Percentiles rank a stretch among this genome's conserved stretches.
These are phyloP conservation scores for Aspergillus bertholletiae DNA, from an alignment of 495 filamentous ascomycete genomes.

Conservation along the genomic window DNA sequence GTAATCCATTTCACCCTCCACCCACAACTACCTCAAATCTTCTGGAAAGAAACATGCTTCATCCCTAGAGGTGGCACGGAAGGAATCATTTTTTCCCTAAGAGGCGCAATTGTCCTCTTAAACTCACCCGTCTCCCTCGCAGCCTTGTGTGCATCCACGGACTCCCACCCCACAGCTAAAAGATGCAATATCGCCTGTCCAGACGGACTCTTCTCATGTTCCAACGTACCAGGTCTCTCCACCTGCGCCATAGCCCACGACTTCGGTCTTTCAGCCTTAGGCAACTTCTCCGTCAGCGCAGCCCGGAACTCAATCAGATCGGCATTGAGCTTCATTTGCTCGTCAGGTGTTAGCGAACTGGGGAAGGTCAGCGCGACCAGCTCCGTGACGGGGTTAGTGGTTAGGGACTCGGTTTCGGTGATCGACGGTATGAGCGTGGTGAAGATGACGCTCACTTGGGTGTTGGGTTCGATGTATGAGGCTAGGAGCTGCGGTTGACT, in stretches of 20 bases:
- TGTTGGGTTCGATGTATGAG: slow-evolving; percentile 24
- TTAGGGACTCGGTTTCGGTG: slow-evolving; percentile 26
- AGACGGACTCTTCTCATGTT: slow-evolving; percentile 30
- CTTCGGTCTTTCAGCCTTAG: slow-evolving; percentile 27
- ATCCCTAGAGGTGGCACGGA: slow-evolving; percentile 36
- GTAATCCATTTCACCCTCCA: not conserved
- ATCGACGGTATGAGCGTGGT: slow-evolving; percentile 32
- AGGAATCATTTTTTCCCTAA: slow-evolving; percentile 34
- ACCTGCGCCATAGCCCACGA: slow-evolving; percentile 45
- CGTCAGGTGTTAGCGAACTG: slow-evolving; percentile 18
- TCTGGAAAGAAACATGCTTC: slow-evolving; percentile 41
- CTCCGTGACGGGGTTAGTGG: slow-evolving; percentile 40
- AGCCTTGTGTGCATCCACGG: slow-evolving; percentile 47
- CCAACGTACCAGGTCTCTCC: slow-evolving; percentile 36
- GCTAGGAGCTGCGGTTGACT: slow-evolving; percentile 14
- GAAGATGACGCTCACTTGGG: slow-evolving; percentile 22
- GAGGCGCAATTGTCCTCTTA: slow-evolving; percentile 28
- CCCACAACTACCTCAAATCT: slow-evolving; percentile 15
- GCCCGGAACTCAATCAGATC: slow-evolving; percentile 32
- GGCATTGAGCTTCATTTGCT: slow-evolving; percentile 19
- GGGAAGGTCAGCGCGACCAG: slow-evolving; percentile 31
- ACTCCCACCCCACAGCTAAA: slow-evolving; percentile 51
- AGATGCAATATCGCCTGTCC: slow-evolving; percentile 38
- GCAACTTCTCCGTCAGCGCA: slow-evolving; percentile 27
- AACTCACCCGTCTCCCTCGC: slow-evolving; percentile 47